Evolutionary conservation across 768 basidiomycete genomes (phyloP).

Genomic region (Hypholoma sublateritium): DNA sequence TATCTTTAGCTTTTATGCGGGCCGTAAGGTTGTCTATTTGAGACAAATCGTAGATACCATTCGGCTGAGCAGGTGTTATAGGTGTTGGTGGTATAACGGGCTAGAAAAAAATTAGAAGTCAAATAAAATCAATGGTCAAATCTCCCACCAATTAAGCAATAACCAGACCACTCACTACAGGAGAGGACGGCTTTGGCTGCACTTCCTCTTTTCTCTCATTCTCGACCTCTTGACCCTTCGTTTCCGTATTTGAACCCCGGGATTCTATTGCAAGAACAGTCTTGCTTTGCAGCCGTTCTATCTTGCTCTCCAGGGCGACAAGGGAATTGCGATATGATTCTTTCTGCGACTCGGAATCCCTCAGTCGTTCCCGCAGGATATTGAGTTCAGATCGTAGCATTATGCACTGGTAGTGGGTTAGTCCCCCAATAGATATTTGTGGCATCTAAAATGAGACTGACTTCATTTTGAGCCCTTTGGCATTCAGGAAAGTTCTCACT

Average conservation of each 20-base stretch:
- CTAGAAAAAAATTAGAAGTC: conserved; percentile 47
- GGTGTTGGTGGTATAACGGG: conserved; percentile 28
- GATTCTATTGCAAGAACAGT: conserved; percentile 49
- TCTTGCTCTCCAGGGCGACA: conserved; percentile 54
- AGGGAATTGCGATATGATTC: conserved; percentile 53
- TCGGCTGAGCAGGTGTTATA: conserved; percentile 29
- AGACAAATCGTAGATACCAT: conserved; percentile 35
- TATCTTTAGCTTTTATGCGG: conserved; percentile 40
- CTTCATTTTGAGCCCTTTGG: conserved; percentile 62
- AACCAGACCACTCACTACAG: conserved; percentile 69
- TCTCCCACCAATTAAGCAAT: conserved; percentile 62
- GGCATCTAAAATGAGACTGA: conserved; percentile 28
- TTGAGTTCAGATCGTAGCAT: conserved; percentile 60
- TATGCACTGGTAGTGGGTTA: conserved; percentile 42
- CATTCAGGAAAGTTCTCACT: conserved; percentile 43
- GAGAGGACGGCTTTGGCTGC: conserved; percentile 55
- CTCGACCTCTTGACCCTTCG: conserved; percentile 19
- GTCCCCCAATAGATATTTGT: background rate
- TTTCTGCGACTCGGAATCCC: conserved; percentile 48
- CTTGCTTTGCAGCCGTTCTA: conserved; percentile 59
- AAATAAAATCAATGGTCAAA: conserved; percentile 42
- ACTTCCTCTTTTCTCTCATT: conserved; percentile 46
- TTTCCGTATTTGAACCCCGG: conserved; percentile 24
- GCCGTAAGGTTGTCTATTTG: conserved; percentile 41
- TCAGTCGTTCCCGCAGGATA: conserved; percentile 45